Base-by-base conservation (phyloP, 768 basidiomycete species). In the Boletus pseudo-olivaceus region DNA sequence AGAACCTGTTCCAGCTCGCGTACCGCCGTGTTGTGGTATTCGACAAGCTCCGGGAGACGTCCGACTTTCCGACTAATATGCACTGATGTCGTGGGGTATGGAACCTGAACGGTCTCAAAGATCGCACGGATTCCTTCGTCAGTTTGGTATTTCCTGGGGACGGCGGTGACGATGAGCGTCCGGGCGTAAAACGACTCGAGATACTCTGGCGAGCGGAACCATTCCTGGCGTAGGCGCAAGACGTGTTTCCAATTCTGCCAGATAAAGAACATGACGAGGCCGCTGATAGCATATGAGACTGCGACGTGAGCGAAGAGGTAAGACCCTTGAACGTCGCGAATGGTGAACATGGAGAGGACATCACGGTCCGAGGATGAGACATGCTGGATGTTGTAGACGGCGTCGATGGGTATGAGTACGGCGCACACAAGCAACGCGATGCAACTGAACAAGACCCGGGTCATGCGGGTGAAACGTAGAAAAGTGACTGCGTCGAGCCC, bases 401-500 rank as follows among this genome's bases (percentile, higher is more conserved):
- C 76, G 67, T 98, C 92, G 74, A 98, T 79, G 29, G 95, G 95
- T 49, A 98, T 78, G 59, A 98, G 84, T 53, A 91, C 73, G 45
- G 72, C 81, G 62, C 90, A 91, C 19, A 81, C 76, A 41, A 90
- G 75, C 47, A 80, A 44, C 1, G 85, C 84, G 53, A 93, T 76
- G 32, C 73, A 71, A 26, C 79, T 71, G 75, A 93, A 93, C 47
- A 90, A 75, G 71, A 76, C 78, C 19, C 93, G 87, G 66, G 88
- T 79, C 73, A 99, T 82, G 50, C 94, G 86, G 26, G 89, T 81
- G 71, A 98, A 98, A 27, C 96, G 88, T 23, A 99, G 82, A 70
- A 88, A 99, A 23, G 88, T 82, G 45, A 94, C 91, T 0, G 95
- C 96, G 65, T 99, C 97, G 10, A 97, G 83, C 27, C 96, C 96